Conservation (phyloP, 2,329 filamentous ascomycete genomes). For the Phaeosphaeriaceae sp. region DNA sequence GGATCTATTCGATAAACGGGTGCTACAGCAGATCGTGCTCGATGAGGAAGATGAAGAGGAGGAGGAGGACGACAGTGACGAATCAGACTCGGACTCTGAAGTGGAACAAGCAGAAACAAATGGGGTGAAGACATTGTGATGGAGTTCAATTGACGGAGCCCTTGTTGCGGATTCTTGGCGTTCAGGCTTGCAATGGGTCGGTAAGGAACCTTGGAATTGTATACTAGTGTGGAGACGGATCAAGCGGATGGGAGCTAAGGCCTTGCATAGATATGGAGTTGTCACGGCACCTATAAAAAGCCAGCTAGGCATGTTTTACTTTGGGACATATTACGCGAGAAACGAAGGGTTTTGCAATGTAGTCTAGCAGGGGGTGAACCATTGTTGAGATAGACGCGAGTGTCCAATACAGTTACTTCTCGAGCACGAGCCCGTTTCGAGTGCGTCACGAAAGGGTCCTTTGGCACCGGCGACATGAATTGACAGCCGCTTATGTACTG, state of each 20-base stretch:
- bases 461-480: constrained; percentile 5
- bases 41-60: constrained; percentile 65
- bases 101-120: constrained; percentile 22
- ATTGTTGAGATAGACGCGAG: not conserved
- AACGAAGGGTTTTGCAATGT: constrained; percentile 5
- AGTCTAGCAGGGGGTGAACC: constrained; percentile 6
- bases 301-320: constrained; percentile 4
- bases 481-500: not conserved
- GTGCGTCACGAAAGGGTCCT: constrained; percentile 13
- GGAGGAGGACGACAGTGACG: constrained; percentile 43
- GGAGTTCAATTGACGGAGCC: constrained; percentile 11
- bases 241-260: constrained; percentile 14
- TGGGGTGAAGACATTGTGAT: constrained; percentile 24
- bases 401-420: not conserved
- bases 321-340: constrained; percentile 18
- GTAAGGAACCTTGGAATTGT: constrained; percentile 23
- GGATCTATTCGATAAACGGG: constrained; percentile 90
- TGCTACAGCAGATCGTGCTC: constrained; percentile 83
- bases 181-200: constrained; percentile 18
- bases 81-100: constrained; percentile 43
- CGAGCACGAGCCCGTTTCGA: constrained; percentile 3
- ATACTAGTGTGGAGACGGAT: constrained; percentile 17
- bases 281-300: too few species aligned
- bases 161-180: constrained; percentile 15
- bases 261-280: constrained; percentile 30